Evolutionary conservation across 2,329 filamentous ascomycete genomes (phyloP), one percentile per base, ranked within the genome.

Genomic region (Penicillium sumatraense): DNA sequence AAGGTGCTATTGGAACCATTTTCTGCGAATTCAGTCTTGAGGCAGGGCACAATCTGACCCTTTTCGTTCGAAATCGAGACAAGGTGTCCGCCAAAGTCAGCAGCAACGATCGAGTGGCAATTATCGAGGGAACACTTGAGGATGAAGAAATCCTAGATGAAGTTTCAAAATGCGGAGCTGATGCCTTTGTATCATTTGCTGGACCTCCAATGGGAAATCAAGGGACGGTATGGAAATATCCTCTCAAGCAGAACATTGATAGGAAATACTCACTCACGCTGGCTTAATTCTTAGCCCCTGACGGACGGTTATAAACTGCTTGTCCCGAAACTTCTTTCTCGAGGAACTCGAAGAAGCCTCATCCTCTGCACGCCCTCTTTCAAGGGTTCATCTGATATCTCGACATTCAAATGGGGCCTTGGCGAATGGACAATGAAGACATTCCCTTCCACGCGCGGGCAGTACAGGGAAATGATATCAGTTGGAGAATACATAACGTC

Each of bases 331-430:
- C 53, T 59, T 8, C 20, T 49, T 14, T 24, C 36, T 16, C 49
- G 53, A 14, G 40, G 53, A 13, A n/a, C n/a, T 5, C 13, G 5
- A 24, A 9, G 21, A 31, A 24, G 35, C 16, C 51, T 57, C 24
- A 31, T 59, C 8, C 51, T 59, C 11, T 45, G 35, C 9, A 59
- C 57, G 2, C 54, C 54, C 14, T 59, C 54, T 7, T 59, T 49
- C 36, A 31, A 29, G n/a, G 29, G 24, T 5, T 1, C 23, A 5
- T 16, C 35, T 14, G 57, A 59, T 20, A 16, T 20, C 6, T 35
- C 45, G 7, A 24, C 54, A 2, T 51, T 53, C 27, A 50, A 48
- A 21, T 59, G 54, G 54, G 40, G 50, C 24, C 11, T 51, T 36
- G 55, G 46, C 7, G 26, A 11, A n/a, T 53, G 42, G 47, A 33